These are phyloP conservation scores for Geotrichum histeridarum DNA, from an alignment of 1,139 yeast species.

Conservation along the genomic window DNA sequence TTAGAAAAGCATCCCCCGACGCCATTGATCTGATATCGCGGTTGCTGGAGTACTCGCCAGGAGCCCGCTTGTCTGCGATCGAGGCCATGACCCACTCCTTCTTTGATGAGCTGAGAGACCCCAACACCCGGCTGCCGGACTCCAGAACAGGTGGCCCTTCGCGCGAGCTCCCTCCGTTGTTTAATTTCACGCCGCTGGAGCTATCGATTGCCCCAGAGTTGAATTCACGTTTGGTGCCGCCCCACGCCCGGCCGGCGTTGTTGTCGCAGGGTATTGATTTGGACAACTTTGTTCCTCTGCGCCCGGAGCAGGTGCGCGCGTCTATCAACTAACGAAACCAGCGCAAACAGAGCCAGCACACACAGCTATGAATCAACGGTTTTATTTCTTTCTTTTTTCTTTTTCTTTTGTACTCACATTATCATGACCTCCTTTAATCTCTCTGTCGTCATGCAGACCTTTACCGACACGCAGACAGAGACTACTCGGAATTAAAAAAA, in stretches of 20 bases:
- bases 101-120: conserved; percentile 67
- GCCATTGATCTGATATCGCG: conserved; percentile 58
- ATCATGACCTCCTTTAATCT: background rate
- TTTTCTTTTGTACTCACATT: background rate
- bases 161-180: conserved; percentile 40
- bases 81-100: conserved; percentile 68
- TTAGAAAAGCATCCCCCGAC: conserved; percentile 58
- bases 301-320: conserved; percentile 32
- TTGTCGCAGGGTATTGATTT: conserved; percentile 36
- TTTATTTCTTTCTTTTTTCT: too few species aligned
- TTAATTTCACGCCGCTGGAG: conserved; percentile 40
- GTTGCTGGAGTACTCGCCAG: conserved; percentile 72
- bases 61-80: conserved; percentile 61
- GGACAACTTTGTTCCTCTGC: conserved; percentile 37
- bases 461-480: too few species aligned
- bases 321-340: background rate
- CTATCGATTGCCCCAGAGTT: conserved; percentile 41
- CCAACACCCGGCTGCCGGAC: conserved; percentile 51
- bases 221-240: conserved; percentile 39
- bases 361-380: background rate
- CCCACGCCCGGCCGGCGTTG: conserved; percentile 36
- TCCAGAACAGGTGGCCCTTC: conserved; percentile 37
- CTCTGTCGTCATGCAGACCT: too few species aligned
- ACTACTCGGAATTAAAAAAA: background rate
- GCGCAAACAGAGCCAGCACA: background rate